A percentile compares a stretch with the other conserved stretches of the same genome.
phyloP scores from a whole-genome alignment of 1,284 basidiomycete species.

The Fomitopsis schrenkii region DNA sequence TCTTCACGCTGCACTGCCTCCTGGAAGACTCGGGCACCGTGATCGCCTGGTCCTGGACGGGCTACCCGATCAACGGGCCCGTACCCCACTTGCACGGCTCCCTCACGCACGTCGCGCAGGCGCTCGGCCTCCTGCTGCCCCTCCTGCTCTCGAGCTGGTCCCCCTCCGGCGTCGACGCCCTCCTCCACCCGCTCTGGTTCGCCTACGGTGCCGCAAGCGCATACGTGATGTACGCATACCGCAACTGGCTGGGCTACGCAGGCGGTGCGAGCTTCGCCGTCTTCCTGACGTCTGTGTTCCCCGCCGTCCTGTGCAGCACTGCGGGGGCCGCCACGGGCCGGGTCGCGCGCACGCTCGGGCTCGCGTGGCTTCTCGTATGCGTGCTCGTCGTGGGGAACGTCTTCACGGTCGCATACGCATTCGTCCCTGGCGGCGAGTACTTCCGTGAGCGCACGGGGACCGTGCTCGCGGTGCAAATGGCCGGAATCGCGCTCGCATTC shows the following conservation, averaged over 20 bases:
- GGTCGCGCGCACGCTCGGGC: conserved; percentile 46
- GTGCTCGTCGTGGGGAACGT: conserved; percentile 69
- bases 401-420: conserved; percentile 88
- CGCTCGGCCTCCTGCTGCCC: conserved; percentile 49
- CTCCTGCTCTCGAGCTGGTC: conserved; percentile 28
- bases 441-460: conserved; percentile 81
- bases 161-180: conserved; percentile 18
- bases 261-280: conserved; percentile 67
- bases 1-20: conserved; percentile 79
- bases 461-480: conserved; percentile 50
- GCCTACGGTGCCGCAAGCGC: conserved; percentile 46
- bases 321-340: conserved; percentile 30
- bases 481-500: conserved; percentile 46
- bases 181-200: conserved; percentile 49
- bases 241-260: conserved; percentile 73
- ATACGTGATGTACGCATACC: conserved; percentile 55
- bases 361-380: conserved; percentile 60
- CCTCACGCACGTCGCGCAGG: conserved; percentile 66
- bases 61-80: conserved; percentile 78
- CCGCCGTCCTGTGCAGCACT: conserved; percentile 45
- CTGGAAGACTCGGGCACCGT: conserved; percentile 81
- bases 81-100: conserved; percentile 72
- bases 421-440: conserved; percentile 80
- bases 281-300: conserved; percentile 67
- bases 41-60: conserved; percentile 90